Conservation (phyloP, 257 asterid genomes). For the Solanum appendiculatum region DNA sequence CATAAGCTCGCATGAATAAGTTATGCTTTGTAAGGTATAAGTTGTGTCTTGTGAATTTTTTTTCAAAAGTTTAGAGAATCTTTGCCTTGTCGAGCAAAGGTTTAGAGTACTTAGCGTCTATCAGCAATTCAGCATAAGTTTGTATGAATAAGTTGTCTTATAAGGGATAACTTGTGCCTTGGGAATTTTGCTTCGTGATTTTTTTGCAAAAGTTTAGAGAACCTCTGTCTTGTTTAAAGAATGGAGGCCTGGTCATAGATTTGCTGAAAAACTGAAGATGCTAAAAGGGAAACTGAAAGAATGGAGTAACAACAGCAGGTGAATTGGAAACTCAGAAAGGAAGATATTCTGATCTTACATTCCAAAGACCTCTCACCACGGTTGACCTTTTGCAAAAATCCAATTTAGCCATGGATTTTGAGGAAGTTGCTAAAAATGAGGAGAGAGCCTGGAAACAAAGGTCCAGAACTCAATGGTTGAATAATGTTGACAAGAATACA, state of each 20-base stretch:
- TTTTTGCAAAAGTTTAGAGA: not conserved
- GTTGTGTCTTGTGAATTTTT: not conserved
- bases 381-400: not conserved
- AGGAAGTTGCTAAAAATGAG: not conserved
- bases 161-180: not conserved
- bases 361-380: not conserved
- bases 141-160: not conserved
- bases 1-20: not conserved
- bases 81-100: not conserved
- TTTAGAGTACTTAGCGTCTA: not conserved
- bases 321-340: not conserved
- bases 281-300: not conserved
- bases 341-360: not conserved
- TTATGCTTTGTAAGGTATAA: not conserved
- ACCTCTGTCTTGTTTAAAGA: not conserved
- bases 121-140: not conserved
- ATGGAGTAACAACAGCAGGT: not conserved
- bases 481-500: not conserved
- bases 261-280: not conserved
- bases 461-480: not conserved
- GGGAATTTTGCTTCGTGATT: not conserved
- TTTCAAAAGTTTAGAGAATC: not conserved
- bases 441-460: not conserved
- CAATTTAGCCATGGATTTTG: not conserved
- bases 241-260: not conserved